Evolutionary conservation across 2,329 filamentous ascomycete species (phyloP), one percentile per base, ranked within the genome.

Genomic region (Epichloe aotearoae): DNA sequence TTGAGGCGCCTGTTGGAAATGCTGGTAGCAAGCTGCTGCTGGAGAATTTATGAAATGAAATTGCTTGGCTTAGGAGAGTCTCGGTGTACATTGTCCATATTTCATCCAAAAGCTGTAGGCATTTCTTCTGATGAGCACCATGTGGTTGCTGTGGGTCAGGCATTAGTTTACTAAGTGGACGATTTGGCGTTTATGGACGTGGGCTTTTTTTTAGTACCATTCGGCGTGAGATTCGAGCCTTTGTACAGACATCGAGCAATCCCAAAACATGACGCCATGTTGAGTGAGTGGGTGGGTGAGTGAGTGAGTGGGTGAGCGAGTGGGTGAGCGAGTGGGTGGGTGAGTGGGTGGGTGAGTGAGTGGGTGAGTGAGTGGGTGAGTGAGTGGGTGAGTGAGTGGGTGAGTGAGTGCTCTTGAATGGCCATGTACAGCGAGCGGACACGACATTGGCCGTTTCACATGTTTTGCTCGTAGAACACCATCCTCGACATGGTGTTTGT

Each of bases 21-120:
- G 74, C 72, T 58, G 82, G 82, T 3, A 75, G 80, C 50, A 77
- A 72, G 63, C 64, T 85, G 53, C 65, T 85, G 55, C 65, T 85
- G 52, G 75, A 76, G 63, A 80, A 77, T 67, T 61, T 84, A 55
- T 69, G 62, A 62, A 15, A 55, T 69, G 62, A 62, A 37, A 50
- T 55, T 42, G 17, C 19, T 14, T n/a, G 44, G 3, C 8, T 6
- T n/a, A 33, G 15, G 37, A 40, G 30, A 30, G 14, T 46, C 20
- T 49, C 3, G n/a, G 23, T 50, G 41, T 43, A 40, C 17, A 42
- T 36, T 26, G n/a, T 11, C 33, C 17, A 6, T 5, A 10, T 40
- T 38, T 23, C 17, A 38, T n/a, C 12, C n/a, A 20, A 42, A 41
- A 26, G 10, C 10, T 12, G 19, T 44, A 33, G 38, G 40, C 20